phyloP scores from a whole-genome alignment of 1,284 basidiomycete genomes.

The Austroboletus novae-zelandiae region DNA sequence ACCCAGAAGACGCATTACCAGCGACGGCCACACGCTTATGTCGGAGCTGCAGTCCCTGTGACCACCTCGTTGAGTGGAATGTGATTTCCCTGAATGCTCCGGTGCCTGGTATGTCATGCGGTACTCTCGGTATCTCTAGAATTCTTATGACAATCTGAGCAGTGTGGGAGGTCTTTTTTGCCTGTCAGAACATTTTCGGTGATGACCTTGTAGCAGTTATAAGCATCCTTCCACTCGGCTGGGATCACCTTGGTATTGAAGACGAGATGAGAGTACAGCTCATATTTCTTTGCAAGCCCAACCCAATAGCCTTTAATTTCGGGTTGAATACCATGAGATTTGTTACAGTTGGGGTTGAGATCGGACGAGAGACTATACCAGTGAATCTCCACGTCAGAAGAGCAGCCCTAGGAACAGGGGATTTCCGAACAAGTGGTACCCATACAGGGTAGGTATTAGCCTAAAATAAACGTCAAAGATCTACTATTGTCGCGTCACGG shows the following conservation, averaged over 20 bases:
- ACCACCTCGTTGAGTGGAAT: constrained; percentile 49
- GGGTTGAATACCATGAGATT: constrained; percentile 27
- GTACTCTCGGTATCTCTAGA: constrained; percentile 18
- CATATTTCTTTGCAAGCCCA: constrained; percentile 22
- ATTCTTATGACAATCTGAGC: constrained; percentile 21
- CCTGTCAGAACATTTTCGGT: constrained; percentile 19
- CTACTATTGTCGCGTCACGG: not conserved
- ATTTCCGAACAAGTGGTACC: not conserved
- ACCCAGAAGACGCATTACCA: constrained; percentile 51
- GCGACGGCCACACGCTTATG: constrained; percentile 47
- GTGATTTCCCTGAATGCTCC: constrained; percentile 41
- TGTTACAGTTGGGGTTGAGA: constrained; percentile 32
- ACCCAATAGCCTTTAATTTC: constrained; percentile 34
- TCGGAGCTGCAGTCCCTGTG: constrained; percentile 38
- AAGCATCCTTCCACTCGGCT: constrained; percentile 23
- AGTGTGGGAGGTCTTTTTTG: constrained; percentile 3
- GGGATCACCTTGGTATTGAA: constrained; percentile 28
- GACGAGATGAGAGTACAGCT: constrained; percentile 16
- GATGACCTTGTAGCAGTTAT: constrained; percentile 12
- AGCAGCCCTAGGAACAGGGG: constrained; percentile 19
- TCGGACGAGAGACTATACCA: constrained; percentile 36
- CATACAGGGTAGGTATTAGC: constrained; percentile 30
- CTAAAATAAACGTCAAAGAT: constrained; percentile 12
- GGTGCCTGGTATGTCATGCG: constrained; percentile 39
- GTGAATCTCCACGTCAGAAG: constrained; percentile 30